Percentiles rank a stretch among this genome's conserved stretches.
Evolutionary conservation across 371 early-diverging fungal genomes (phyloP).

Genomic region (Syncephalastrum monosporum): DNA sequence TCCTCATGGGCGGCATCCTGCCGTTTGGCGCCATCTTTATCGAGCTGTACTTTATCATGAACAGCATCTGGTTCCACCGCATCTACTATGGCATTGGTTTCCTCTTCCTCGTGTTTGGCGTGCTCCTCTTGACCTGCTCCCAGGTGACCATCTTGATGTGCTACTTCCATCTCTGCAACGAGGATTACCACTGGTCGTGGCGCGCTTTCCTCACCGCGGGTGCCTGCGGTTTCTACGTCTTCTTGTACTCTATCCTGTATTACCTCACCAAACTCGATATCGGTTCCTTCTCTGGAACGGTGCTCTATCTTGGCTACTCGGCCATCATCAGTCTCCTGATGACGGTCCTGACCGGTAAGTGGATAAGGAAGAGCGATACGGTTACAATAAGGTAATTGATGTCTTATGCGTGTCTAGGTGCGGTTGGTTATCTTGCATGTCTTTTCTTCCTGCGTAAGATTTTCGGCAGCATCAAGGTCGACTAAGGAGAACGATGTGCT

Average conservation of each 20-base stretch:
- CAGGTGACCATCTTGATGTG: constrained; percentile 80
- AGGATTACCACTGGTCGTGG: constrained; percentile 95
- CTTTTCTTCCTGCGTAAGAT: constrained; percentile 79
- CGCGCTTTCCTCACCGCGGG: constrained; percentile 86
- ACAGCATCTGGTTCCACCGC: constrained; percentile 81
- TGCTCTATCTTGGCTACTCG: constrained; percentile 90
- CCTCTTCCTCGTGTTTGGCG: constrained; percentile 73
- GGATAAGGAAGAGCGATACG: not conserved
- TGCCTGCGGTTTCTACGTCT: constrained; percentile 82
- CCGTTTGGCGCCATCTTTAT: constrained; percentile 90
- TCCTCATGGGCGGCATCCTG: constrained; percentile 77
- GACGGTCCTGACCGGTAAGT: constrained; percentile 68
- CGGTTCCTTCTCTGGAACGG: constrained; percentile 65
- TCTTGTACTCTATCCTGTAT: constrained; percentile 77
- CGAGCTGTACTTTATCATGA: constrained; percentile 84
- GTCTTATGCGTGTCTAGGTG: constrained; percentile 40
- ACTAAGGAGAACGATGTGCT: constrained; percentile 31
- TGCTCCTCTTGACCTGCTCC: constrained; percentile 76
- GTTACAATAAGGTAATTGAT: not conserved
- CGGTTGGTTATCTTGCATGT: constrained; percentile 79
- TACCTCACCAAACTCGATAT: constrained; percentile 71
- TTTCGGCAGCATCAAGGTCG: constrained; percentile 83
- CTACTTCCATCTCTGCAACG: constrained; percentile 87
- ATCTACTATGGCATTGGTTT: constrained; percentile 90
- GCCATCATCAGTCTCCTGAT: constrained; percentile 70